These are phyloP conservation scores for Fraxinus cuspidata DNA, from an alignment of 257 asterid genomes.

Conservation along the genomic window DNA sequence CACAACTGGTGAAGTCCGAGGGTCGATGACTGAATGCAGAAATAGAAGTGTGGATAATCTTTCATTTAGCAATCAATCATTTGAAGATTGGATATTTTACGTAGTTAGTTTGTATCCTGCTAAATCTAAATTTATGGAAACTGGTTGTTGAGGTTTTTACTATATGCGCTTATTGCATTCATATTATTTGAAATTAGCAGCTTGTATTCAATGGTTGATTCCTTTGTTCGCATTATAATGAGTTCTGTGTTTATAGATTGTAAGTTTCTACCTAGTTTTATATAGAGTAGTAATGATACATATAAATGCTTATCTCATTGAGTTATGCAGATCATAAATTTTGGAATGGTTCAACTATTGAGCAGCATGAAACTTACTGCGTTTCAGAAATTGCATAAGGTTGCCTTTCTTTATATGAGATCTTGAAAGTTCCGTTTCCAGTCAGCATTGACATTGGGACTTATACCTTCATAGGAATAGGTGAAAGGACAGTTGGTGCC, in stretches of 20 bases:
- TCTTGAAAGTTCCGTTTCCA: not conserved
- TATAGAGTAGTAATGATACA: not conserved
- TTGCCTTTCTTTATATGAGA: not conserved
- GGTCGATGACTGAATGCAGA: conserved; percentile 50
- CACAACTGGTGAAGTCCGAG: conserved; percentile 72
- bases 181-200: not conserved
- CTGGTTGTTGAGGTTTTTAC: not conserved
- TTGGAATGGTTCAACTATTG: too few relatives aligned
- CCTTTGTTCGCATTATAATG: not conserved
- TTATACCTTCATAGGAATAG: not conserved
- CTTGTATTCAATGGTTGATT: not conserved
- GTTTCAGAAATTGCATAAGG: not conserved
- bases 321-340: too few relatives aligned
- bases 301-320: too few relatives aligned
- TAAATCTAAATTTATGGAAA: not conserved
- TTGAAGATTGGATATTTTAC: not conserved
- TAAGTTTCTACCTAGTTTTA: not conserved
- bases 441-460: not conserved
- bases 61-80: not conserved
- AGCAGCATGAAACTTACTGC: too few relatives aligned
- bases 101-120: not conserved
- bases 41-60: not conserved
- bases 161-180: not conserved
- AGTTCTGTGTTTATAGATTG: not conserved
- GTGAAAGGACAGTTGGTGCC: too few relatives aligned